Evolutionary conservation across 2,329 filamentous ascomycete genomes (phyloP).

Genomic region (Colletotrichum sp.): DNA sequence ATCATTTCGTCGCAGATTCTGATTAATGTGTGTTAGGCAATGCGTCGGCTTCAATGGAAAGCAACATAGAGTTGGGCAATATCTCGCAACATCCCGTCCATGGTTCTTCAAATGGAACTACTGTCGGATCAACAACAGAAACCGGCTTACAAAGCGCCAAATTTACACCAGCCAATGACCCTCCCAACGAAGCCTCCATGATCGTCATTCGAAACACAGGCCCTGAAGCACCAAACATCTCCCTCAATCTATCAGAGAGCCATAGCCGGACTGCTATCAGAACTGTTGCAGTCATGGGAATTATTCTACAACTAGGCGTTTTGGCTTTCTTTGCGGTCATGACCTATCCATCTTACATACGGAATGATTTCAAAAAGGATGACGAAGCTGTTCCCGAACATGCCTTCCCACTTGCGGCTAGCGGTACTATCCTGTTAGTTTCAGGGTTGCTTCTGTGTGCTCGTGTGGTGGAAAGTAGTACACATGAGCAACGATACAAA

Average conservation of each 20-base stretch:
- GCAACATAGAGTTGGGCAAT: background rate
- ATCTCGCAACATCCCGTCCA: background rate
- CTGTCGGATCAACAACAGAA: background rate
- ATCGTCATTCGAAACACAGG: background rate
- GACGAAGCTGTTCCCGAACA: background rate
- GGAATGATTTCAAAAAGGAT: background rate
- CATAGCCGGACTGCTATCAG: background rate
- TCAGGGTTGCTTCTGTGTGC: background rate
- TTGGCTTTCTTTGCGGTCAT: background rate
- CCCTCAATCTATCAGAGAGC: background rate
- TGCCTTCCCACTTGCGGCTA: background rate
- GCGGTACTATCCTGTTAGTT: background rate
- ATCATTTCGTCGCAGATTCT: background rate
- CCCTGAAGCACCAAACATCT: background rate
- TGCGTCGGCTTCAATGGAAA: fast-evolving
- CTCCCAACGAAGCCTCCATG: background rate
- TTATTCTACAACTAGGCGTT: background rate
- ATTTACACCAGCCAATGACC: background rate
- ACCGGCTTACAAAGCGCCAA: background rate
- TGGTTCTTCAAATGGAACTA: background rate
- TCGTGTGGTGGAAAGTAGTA: background rate
- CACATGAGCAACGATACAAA: background rate
- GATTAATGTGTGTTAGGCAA: fast-evolving
- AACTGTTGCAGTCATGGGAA: background rate
- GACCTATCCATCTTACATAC: background rate